Conservation (phyloP, 192 early-diverging fungal species). For the Backusella tarrabulga region DNA sequence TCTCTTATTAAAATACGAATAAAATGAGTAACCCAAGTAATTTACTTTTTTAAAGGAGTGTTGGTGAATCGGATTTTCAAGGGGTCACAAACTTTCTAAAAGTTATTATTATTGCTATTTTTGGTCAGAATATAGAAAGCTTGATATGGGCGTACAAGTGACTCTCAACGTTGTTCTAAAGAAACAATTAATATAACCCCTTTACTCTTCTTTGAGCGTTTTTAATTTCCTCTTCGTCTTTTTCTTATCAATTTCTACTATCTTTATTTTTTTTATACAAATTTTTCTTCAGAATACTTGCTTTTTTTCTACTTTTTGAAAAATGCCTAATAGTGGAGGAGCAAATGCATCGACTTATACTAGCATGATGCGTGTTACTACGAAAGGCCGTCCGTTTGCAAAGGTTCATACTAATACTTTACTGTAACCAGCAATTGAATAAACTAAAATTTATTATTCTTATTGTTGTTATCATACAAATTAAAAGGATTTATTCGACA, state of each 20-base stretch:
- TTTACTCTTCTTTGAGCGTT: background rate
- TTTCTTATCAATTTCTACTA: background rate
- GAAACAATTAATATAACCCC: background rate
- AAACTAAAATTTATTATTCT: background rate
- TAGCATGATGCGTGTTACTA: constrained; percentile 49
- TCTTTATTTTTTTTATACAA: background rate
- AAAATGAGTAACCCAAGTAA: background rate
- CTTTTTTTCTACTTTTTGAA: background rate
- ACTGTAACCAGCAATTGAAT: background rate
- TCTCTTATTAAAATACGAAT: background rate
- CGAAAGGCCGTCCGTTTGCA: constrained; percentile 51
- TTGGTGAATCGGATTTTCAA: background rate
- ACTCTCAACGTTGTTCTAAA: constrained; percentile 9
- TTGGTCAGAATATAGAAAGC: background rate
- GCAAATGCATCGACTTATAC: constrained; percentile 29
- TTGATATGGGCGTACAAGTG: constrained; percentile 2
- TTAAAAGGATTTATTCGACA: constrained; percentile 50
- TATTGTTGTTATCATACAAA: background rate
- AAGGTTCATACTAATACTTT: constrained; percentile 39
- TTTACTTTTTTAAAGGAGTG: background rate
- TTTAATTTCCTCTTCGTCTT: background rate
- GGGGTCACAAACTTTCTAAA: background rate
- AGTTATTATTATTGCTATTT: constrained; percentile 2
- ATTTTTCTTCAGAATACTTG: background rate
- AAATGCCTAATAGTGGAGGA: background rate